Conservation (phyloP, 2,329 filamentous ascomycete species). For the Metarhizium anisopliae region DNA sequence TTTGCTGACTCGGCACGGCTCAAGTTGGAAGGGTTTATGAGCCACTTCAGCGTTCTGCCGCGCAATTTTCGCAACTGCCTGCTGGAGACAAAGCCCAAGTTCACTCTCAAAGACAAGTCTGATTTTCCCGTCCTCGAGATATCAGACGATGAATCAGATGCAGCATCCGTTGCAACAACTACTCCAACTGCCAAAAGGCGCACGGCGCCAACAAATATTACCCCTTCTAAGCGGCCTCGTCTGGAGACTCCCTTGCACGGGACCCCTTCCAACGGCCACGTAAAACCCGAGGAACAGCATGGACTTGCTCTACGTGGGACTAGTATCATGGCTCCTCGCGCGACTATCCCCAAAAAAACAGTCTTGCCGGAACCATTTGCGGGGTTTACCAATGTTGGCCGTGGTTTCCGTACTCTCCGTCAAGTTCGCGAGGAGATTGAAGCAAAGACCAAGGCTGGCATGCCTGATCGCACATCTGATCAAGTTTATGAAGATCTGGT, state of each 20-base stretch:
- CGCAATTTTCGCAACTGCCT: conserved; percentile 41
- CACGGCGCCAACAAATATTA: conserved; percentile 16
- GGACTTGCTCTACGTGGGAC: neutral
- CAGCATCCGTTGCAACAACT: conserved; percentile 14
- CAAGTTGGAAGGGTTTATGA: conserved; percentile 37
- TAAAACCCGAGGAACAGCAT: conserved; percentile 31
- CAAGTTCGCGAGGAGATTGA: conserved; percentile 47
- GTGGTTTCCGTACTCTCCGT: conserved; percentile 34
- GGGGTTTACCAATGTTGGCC: conserved; percentile 27
- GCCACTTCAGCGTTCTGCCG: conserved; percentile 36
- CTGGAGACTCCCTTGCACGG: conserved; percentile 11
- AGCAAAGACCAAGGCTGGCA: conserved; percentile 44
- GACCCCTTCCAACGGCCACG: conserved; percentile 10
- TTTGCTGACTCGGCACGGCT: conserved; percentile 48
- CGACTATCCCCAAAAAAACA: conserved; percentile 7
- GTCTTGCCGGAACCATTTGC: conserved; percentile 28
- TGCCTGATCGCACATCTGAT: conserved; percentile 49
- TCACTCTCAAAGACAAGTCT: conserved; percentile 30
- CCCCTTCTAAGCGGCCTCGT: conserved; percentile 25
- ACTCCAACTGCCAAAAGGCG: conserved; percentile 22
- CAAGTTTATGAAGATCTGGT: conserved; percentile 53
- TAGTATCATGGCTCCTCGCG: conserved; percentile 1
- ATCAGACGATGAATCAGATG: conserved; percentile 29
- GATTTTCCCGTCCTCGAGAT: conserved; percentile 29
- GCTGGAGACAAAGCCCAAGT: conserved; percentile 36